Base-by-base conservation (phyloP, 805 yeast species). In the Ogataea trehalophila region DNA sequence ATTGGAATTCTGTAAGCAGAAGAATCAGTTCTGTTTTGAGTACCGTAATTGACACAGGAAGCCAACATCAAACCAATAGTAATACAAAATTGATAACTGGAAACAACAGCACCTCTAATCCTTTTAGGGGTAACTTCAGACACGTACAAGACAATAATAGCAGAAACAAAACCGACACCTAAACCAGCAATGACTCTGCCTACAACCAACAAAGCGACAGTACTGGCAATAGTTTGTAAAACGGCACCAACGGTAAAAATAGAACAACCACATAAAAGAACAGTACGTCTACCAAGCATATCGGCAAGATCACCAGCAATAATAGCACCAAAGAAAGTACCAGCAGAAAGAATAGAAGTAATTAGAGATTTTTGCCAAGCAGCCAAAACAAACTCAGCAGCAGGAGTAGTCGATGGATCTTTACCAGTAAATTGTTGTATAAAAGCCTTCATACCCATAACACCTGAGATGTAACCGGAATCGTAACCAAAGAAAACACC, bases 301-400 rank as follows among this genome's bases (percentile, higher is more conserved):
- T 74, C 78, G 54, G 74, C 76, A 15, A 65, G 51, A 48, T 65
- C 83, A 37, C 85, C 81, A 35, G 82, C 82, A 47, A 72, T 55
- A 40, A 84, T 66, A 33, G 89, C 83, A 51, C 91, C 92, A 52
- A 74, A 67, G 56, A 82, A 81, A 15, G 89, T 84, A 53, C 91
- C 91, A 47, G 81, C 73, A 16, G 88, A 81, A 47, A 85, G 71
- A 47, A 83, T 80, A n/a, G 88, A 84, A n/a, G 86, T 84, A 42
- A 84, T 78, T 38, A 85, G 60, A 38, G 71, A 67, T 50, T 64
- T 64, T 47, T 64, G 56, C 59, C 62, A 67, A 2, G 71, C 39
- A 2, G 50, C 53, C 3, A 67, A 45, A 20, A 57, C 62, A 39
- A 46, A 60, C 2, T 38, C 46, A 14, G 43, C 57, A 31, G 48